These are phyloP conservation scores for Candida sp. DNA, from an alignment of 1,139 yeast genomes.

Conservation along the genomic window DNA sequence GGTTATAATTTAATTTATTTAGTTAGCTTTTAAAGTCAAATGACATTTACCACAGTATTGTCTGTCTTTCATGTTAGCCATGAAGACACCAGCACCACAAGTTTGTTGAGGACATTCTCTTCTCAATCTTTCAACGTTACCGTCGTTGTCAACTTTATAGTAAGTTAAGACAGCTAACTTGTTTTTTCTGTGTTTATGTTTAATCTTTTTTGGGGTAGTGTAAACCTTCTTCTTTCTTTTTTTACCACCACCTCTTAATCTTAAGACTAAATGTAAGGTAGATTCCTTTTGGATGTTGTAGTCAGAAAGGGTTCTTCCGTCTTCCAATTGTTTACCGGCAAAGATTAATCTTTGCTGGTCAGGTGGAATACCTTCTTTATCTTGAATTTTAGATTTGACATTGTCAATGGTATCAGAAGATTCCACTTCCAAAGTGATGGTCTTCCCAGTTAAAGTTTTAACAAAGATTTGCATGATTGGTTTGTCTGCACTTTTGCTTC, in stretches of 20 bases:
- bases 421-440: constrained; percentile 98
- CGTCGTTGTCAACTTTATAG: constrained; percentile 99
- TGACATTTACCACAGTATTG: constrained; percentile 99
- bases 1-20: constrained; percentile 12
- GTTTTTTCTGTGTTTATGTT: constrained; percentile 99
- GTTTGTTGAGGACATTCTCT: constrained; percentile 93
- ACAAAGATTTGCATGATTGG: constrained; percentile 93
- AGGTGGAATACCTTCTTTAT: constrained; percentile 99
- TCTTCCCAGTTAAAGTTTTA: constrained; percentile 98
- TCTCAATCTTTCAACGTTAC: constrained; percentile 98
- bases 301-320: constrained; percentile 98
- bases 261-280: constrained; percentile 93
- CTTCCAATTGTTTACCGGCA: constrained; percentile 99
- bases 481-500: constrained; percentile 51
- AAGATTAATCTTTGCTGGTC: constrained; percentile 99
- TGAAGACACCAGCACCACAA: constrained; percentile 99
- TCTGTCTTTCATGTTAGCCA: constrained; percentile 99
- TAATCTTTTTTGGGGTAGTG: constrained; percentile 99
- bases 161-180: constrained; percentile 99
- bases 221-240: constrained; percentile 99
- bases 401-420: constrained; percentile 99
- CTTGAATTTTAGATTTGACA: constrained; percentile 99
- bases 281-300: constrained; percentile 99
- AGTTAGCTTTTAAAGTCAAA: constrained; percentile 75
- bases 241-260: constrained; percentile 99